phyloP scores from a whole-genome alignment of 805 yeast genomes.

The Yamadazyma takamatsuzukensis region DNA sequence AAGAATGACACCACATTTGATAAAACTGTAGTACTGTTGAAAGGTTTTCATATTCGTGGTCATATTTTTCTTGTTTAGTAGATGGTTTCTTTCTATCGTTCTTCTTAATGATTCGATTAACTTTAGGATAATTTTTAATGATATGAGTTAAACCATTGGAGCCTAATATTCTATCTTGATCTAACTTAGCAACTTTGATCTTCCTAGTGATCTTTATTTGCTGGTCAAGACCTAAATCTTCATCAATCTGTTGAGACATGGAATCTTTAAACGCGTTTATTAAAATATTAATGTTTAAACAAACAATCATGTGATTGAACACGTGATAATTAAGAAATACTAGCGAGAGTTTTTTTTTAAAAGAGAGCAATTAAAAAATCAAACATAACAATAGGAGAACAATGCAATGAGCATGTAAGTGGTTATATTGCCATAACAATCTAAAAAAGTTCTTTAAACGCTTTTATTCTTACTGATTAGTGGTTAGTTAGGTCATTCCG shows the following conservation, averaged over 20 bases:
- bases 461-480: too few relatives aligned
- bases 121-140: slow-evolving; percentile 25
- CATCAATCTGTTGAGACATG: not conserved
- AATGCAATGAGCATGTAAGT: too few relatives aligned
- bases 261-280: too few relatives aligned
- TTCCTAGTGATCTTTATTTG: slow-evolving; percentile 31
- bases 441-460: too few relatives aligned
- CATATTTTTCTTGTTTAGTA: slow-evolving; percentile 18
- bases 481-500: too few relatives aligned
- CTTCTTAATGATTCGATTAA: slow-evolving; percentile 21
- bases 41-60: slow-evolving; percentile 33
- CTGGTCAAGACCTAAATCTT: slow-evolving; percentile 19
- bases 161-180: slow-evolving; percentile 35
- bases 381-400: too few relatives aligned
- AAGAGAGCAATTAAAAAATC: too few relatives aligned
- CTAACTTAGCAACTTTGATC: slow-evolving; percentile 32
- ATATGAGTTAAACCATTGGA: slow-evolving; percentile 32
- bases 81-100: slow-evolving; percentile 20
- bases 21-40: slow-evolving; percentile 37
- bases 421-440: too few relatives aligned
- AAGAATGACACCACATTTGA: slow-evolving; percentile 45
- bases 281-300: too few relatives aligned
- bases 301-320: too few relatives aligned
- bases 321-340: too few relatives aligned
- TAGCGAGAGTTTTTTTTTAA: too few relatives aligned